Evolutionary conservation across 306 rosid species (phyloP), one percentile per base, ranked within the genome.

Genomic region (Quercus glauca): DNA sequence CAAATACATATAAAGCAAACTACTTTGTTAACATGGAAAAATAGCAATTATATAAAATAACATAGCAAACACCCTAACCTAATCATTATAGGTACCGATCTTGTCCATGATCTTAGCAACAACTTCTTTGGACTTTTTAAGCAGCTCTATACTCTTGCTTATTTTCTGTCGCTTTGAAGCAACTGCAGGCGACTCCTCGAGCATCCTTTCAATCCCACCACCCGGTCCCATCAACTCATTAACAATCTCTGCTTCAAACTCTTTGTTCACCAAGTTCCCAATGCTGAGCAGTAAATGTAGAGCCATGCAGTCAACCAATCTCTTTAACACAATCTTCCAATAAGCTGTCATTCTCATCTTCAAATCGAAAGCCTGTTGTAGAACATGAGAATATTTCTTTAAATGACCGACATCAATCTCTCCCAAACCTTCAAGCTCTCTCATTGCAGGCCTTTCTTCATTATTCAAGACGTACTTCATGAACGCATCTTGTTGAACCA

Each of bases 331-430:
- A 1, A 88, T 80, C 76, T 64, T 88, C 92, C 97, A 91, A 51
- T 91, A 90, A 0, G 97, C 84, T 0, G 78, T 74, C 85, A 90
- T 84, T 5, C 92, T 80, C 67, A 86, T 84, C 52, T 85, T 85
- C 76, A 88, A 11, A 26, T 92, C 97, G 64, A 76, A 90, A 0
- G 94, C 89, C 31, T 90, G 88, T 19, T 3, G 21, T 2, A 88
- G 71, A 23, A 75, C 41, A 55, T 15, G 26, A 0, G 55, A 15
- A 26, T 82, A 55, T 2, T 71, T 10, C 72, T 86, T 65, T 26
- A 88, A 13, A 57, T 25, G 11, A 13, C 2, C 56, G n/a, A 88
- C 79, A 11, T 85, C 85, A 31, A 88, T 56, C 0, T 28, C n/a
- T 0, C 97, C 90, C 8, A 83, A 25, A 2, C 90, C 92, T 14